Evolutionary conservation across 192 early-diverging fungal genomes (phyloP).

Genomic region (Funneliformis mosseae): DNA sequence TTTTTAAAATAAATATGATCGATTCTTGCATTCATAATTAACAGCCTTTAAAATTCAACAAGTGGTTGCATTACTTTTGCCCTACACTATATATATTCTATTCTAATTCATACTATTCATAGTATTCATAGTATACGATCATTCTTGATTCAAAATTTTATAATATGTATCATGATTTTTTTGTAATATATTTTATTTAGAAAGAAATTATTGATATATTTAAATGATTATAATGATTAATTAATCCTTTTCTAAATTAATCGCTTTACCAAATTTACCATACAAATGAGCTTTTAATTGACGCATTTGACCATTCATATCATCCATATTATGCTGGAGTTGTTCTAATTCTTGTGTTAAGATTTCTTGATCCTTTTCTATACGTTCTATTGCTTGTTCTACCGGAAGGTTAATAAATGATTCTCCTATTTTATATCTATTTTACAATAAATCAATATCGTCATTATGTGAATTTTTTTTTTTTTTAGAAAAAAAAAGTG

Average conservation of each 20-base stretch:
- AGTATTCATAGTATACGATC: too few species aligned
- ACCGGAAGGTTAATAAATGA: slow-evolving; percentile 77
- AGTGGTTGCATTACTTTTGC: too few species aligned
- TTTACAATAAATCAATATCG: background rate
- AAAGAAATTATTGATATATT: too few species aligned
- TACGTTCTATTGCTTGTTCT: slow-evolving; percentile 71
- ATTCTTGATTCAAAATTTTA: too few species aligned
- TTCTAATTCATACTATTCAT: too few species aligned
- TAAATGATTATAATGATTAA: too few species aligned
- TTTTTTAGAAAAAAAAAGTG: background rate
- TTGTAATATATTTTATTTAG: too few species aligned
- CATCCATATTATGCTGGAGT: background rate
- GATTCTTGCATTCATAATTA: too few species aligned
- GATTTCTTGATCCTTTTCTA: slow-evolving; percentile 38
- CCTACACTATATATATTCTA: too few species aligned
- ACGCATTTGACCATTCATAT: slow-evolving; percentile 6
- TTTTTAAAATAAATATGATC: too few species aligned
- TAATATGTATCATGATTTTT: too few species aligned
- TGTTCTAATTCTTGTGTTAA: slow-evolving; percentile 8
- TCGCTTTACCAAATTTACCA: slow-evolving; percentile 90
- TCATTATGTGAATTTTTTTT: slow-evolving; percentile 17
- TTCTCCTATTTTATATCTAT: slow-evolving; percentile 85
- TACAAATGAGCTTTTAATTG: slow-evolving; percentile 84
- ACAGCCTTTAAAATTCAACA: too few species aligned
- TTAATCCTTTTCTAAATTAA: slow-evolving; percentile 91